Evolutionary conservation across 441 rosid genomes (phyloP).

Genomic region (Aleurites moluccanus): DNA sequence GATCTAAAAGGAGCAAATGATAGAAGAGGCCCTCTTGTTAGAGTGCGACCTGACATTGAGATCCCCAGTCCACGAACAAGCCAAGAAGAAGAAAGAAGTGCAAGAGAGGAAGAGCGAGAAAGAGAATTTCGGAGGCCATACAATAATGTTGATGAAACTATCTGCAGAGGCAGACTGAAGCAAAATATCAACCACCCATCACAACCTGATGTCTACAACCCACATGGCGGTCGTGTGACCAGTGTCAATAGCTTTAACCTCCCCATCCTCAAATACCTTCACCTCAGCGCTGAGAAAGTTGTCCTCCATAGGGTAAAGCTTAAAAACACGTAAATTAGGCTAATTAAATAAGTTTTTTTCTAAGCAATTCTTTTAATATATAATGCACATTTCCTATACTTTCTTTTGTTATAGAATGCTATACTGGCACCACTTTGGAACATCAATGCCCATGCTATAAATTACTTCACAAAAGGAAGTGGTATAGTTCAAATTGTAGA

Average conservation of each 20-base stretch:
- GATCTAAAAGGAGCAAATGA: constrained; percentile 43
- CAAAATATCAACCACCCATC: constrained; percentile 57
- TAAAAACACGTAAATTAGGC: too few relatives aligned
- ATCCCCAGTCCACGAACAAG: constrained; percentile 40
- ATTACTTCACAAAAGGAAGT: constrained; percentile 50
- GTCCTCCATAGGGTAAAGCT: constrained; percentile 42
- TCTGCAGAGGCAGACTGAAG: constrained; percentile 52
- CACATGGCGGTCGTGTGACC: constrained; percentile 51
- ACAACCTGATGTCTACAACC: constrained; percentile 58
- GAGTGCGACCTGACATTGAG: constrained; percentile 41
- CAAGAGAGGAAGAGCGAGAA: constrained; percentile 24
- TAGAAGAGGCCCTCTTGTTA: constrained; percentile 49
- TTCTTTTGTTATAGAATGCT: constrained; percentile 39
- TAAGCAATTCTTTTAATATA: too few relatives aligned
- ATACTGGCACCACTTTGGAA: constrained; percentile 58
- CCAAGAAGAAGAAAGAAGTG: constrained; percentile 34
- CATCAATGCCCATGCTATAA: constrained; percentile 51
- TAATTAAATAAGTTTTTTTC: too few relatives aligned
- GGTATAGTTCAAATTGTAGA: constrained; percentile 55
- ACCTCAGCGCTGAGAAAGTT: constrained; percentile 63
- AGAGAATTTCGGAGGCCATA: neutral
- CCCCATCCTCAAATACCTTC: constrained; percentile 52
- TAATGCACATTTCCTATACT: too few relatives aligned
- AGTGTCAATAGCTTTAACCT: constrained; percentile 54
- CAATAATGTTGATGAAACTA: constrained; percentile 71